These are phyloP conservation scores for Cylindricascospora bacillispora DNA, from an alignment of 1,139 yeast species.

Conservation along the genomic window DNA sequence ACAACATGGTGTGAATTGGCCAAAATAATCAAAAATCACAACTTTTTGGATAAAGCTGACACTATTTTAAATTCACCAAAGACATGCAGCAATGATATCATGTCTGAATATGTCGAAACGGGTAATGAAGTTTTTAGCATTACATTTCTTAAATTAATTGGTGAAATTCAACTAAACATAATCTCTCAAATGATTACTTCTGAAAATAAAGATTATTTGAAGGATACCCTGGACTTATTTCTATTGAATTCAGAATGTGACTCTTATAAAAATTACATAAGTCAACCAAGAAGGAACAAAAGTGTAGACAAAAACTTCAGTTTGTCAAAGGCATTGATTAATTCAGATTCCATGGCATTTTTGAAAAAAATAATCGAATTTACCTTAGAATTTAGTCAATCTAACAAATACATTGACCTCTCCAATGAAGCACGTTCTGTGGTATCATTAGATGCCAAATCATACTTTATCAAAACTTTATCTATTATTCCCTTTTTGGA, in stretches of 20 bases:
- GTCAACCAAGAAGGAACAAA: not conserved
- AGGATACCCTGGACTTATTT: constrained; percentile 8
- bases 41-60: constrained; percentile 14
- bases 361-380: constrained; percentile 8
- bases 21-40: constrained; percentile 10
- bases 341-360: not conserved
- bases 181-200: constrained; percentile 8
- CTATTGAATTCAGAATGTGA: constrained; percentile 12
- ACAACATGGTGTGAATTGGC: constrained; percentile 13
- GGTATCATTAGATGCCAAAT: constrained; percentile 14
- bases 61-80: constrained; percentile 11
- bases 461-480: constrained; percentile 15
- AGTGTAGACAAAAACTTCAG: not conserved
- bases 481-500: constrained; percentile 13
- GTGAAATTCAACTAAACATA: constrained; percentile 16
- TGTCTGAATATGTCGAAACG: constrained; percentile 21
- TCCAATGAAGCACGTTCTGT: constrained; percentile 18
- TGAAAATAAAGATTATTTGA: constrained; percentile 4
- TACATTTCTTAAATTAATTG: constrained; percentile 14
- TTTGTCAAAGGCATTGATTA: constrained; percentile 1
- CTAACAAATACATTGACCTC: constrained; percentile 9
- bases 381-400: constrained; percentile 7
- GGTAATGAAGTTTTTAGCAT: constrained; percentile 20
- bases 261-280: constrained; percentile 6
- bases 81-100: constrained; percentile 18